Conservation (phyloP, 176 grass and related monocot genomes). For the Saccharum spontaneum region DNA sequence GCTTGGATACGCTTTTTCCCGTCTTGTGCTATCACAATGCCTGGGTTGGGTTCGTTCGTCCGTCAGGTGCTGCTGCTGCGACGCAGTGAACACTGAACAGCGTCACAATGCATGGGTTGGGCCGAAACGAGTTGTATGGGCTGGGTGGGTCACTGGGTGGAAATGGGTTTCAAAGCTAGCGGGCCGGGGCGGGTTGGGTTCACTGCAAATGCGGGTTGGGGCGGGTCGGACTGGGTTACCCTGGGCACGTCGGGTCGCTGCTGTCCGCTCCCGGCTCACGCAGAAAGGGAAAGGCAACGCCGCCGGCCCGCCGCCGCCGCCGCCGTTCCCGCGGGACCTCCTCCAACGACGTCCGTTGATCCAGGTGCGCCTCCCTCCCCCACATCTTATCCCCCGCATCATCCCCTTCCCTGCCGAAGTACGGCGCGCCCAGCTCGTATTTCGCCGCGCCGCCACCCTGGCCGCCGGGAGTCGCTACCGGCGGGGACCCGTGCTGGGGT, state of each 20-base stretch:
- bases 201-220: not conserved
- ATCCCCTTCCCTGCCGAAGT: conserved; percentile 31
- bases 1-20: not conserved
- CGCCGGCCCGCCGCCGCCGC: not conserved
- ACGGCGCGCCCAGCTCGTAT: conserved; percentile 55
- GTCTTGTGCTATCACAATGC: not conserved
- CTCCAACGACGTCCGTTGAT: not conserved
- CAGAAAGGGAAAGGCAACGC: not conserved
- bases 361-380: not conserved
- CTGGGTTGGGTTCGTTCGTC: not conserved
- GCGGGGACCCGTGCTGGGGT: conserved; percentile 42
- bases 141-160: not conserved
- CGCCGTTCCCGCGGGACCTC: not conserved
- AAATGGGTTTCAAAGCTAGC: not conserved
- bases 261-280: not conserved
- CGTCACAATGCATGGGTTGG: not conserved
- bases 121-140: not conserved
- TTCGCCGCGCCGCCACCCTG: not conserved
- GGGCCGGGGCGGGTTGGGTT: not conserved
- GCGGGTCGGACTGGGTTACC: not conserved
- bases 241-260: not conserved
- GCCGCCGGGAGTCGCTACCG: not conserved
- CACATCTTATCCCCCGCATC: not conserved
- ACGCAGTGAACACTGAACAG: not conserved
- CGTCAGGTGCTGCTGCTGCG: not conserved